phyloP scores from a whole-genome alignment of 805 yeast species.

The Saccharomyces jurei region DNA sequence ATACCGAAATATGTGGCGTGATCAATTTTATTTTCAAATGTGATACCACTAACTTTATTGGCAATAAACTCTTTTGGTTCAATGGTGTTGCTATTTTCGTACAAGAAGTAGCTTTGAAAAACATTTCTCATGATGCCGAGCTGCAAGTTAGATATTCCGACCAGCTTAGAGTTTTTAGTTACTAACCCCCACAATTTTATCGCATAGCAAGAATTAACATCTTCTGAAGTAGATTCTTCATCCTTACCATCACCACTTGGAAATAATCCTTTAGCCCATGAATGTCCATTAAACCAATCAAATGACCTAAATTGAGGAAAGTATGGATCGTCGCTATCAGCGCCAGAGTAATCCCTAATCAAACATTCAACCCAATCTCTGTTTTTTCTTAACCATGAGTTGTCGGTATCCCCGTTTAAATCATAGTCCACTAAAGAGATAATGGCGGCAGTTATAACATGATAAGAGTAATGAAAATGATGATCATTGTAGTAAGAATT shows the following conservation, averaged over 20 bases:
- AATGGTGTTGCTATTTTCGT: slow-evolving; percentile 42
- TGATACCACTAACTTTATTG: slow-evolving; percentile 66
- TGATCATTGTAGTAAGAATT: slow-evolving; percentile 67
- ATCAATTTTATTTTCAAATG: slow-evolving; percentile 65
- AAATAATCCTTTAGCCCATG: slow-evolving; percentile 70
- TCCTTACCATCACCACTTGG: slow-evolving; percentile 70
- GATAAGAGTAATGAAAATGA: slow-evolving; percentile 72
- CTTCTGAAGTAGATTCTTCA: slow-evolving; percentile 69
- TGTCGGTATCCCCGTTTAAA: slow-evolving; percentile 9
- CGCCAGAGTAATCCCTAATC: slow-evolving; percentile 62
- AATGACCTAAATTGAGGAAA: slow-evolving; percentile 64
- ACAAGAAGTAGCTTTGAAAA: slow-evolving; percentile 48
- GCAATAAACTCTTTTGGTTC: slow-evolving; percentile 49
- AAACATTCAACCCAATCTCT: slow-evolving; percentile 48
- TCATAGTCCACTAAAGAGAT: slow-evolving; percentile 47
- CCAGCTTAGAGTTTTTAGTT: slow-evolving; percentile 44
- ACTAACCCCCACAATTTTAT: slow-evolving; percentile 58
- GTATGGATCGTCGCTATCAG: slow-evolving; percentile 42
- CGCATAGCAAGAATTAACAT: slow-evolving; percentile 63
- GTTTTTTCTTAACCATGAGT: slow-evolving; percentile 42
- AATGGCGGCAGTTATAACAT: slow-evolving; percentile 62
- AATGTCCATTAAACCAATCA: slow-evolving; percentile 73
- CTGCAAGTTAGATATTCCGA: slow-evolving; percentile 49
- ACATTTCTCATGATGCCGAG: slow-evolving; percentile 50
- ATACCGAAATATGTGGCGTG: slow-evolving; percentile 71